Conservation (phyloP, 306 rosid genomes). For the Acacia acuminata region DNA sequence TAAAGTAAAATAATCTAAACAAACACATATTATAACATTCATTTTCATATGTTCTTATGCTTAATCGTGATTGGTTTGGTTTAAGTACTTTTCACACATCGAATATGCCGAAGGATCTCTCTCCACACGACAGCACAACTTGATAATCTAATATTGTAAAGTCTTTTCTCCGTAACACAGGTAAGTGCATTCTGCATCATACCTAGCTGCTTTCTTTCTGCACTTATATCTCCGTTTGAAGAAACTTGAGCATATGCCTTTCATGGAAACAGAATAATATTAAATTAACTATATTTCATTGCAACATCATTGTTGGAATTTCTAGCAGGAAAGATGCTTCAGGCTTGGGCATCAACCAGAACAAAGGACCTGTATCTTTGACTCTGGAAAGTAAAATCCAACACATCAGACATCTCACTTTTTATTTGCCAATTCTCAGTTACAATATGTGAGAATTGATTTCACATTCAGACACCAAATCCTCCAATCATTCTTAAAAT, state of each 20-base stretch:
- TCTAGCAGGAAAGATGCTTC: background rate
- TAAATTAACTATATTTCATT: background rate
- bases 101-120: background rate
- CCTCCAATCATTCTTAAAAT: background rate
- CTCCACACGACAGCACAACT: background rate
- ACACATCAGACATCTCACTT: background rate
- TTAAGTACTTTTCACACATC: background rate
- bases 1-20: background rate
- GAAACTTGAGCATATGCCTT: background rate
- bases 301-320: background rate
- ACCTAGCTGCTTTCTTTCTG: background rate
- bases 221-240: background rate
- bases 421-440: background rate
- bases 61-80: background rate
- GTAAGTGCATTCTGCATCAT: background rate
- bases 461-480: background rate
- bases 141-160: background rate
- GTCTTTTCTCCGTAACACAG: background rate
- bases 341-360: conserved; percentile 8
- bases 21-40: background rate
- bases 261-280: background rate
- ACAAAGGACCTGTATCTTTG: background rate
- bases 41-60: background rate
- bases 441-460: background rate
- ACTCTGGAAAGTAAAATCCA: background rate